phyloP scores from a whole-genome alignment of 2,329 filamentous ascomycete species.

The Fusarium annulatum region DNA sequence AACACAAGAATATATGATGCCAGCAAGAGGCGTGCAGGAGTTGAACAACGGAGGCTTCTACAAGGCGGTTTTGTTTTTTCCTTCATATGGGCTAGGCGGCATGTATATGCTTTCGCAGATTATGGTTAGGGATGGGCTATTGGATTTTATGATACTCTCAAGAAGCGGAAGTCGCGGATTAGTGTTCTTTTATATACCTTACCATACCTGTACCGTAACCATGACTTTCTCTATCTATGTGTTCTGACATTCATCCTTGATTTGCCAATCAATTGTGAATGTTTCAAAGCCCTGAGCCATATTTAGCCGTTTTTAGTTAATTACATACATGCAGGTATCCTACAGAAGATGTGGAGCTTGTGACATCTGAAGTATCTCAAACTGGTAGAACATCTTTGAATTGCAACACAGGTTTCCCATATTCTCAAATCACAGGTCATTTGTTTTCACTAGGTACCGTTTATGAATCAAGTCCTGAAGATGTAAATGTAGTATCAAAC shows the following conservation, averaged over 20 bases:
- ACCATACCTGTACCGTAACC: not conserved
- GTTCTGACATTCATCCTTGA: not conserved
- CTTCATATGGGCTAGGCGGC: not conserved
- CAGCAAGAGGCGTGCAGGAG: constrained; percentile 18
- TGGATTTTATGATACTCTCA: constrained; percentile 26
- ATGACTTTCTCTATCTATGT: not conserved
- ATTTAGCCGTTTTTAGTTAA: not conserved
- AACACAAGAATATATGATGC: constrained; percentile 1
- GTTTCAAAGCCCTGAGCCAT: not conserved
- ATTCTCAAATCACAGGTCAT: not conserved
- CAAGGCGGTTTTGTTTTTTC: not conserved
- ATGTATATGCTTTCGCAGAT: not conserved
- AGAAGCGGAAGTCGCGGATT: not conserved
- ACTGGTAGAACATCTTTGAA: not conserved
- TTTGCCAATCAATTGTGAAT: not conserved
- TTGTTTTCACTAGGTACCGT: not conserved
- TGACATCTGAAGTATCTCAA: not conserved
- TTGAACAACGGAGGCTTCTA: not conserved
- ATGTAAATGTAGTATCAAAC: no score
- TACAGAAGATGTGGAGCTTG: not conserved
- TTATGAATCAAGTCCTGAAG: not conserved
- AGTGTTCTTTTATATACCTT: not conserved
- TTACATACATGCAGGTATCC: not conserved
- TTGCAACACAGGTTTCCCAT: not conserved
- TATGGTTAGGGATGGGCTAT: constrained; percentile 3